Conservation (phyloP, 2,329 filamentous ascomycete genomes). For the Plectosphaerella sp. region DNA sequence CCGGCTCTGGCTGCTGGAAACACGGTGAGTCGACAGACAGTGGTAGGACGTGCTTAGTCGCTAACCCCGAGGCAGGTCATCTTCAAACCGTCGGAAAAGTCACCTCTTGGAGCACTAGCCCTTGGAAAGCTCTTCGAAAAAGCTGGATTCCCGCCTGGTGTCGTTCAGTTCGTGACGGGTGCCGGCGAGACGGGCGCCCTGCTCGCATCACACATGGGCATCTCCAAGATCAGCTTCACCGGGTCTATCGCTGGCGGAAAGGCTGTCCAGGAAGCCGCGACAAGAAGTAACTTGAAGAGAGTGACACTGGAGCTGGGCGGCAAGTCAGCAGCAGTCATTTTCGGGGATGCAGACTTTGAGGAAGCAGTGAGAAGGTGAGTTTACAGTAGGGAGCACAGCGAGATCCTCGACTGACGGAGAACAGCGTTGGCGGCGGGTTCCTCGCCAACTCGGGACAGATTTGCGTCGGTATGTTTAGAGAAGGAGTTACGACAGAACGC, state of each 20-base stretch:
- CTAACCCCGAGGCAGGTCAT: slow-evolving; percentile 53
- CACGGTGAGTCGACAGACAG: slow-evolving; percentile 35
- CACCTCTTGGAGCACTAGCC: slow-evolving; percentile 80
- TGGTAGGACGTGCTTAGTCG: slow-evolving; percentile 34
- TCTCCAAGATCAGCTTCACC: slow-evolving; percentile 72
- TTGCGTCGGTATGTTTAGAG: slow-evolving; percentile 45
- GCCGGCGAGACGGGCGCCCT: slow-evolving; percentile 55
- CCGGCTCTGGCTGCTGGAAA: slow-evolving; percentile 55
- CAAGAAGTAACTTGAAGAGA: slow-evolving; percentile 41
- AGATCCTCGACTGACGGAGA: slow-evolving; percentile 41
- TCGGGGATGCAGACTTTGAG: slow-evolving; percentile 41
- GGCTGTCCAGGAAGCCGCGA: slow-evolving; percentile 65
- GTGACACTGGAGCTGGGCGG: slow-evolving; percentile 41
- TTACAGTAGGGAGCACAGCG: slow-evolving; percentile 55
- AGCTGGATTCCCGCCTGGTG: slow-evolving; percentile 14
- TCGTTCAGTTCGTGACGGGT: slow-evolving; percentile 11
- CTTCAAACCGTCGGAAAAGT: slow-evolving; percentile 80
- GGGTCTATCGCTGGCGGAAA: slow-evolving; percentile 64
- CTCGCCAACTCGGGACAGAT: slow-evolving; percentile 12
- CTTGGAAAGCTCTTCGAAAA: slow-evolving; percentile 56
- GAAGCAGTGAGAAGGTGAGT: slow-evolving; percentile 55
- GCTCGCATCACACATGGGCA: slow-evolving; percentile 55
- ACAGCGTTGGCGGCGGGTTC: slow-evolving; percentile 42
- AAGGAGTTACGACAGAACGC: slow-evolving; percentile 65
- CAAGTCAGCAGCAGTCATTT: slow-evolving; percentile 38